Evolutionary conservation across 371 early-diverging fungal genomes (phyloP).

Genomic region (Mucor lusitanicus): DNA sequence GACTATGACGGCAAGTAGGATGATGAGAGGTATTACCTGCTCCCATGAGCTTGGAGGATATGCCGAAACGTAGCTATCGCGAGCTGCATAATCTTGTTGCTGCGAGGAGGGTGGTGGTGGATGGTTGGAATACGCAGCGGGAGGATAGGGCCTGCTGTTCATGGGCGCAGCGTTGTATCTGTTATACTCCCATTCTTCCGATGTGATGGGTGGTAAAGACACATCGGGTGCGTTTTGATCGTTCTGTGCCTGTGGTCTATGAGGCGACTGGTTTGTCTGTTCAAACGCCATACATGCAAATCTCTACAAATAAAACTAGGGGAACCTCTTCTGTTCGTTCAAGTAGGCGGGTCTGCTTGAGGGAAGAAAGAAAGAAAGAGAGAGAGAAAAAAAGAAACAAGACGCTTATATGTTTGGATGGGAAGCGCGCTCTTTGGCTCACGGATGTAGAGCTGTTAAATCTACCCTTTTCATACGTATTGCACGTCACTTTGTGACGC

Average conservation of each 20-base stretch:
- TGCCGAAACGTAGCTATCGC: neutral
- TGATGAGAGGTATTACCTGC: neutral
- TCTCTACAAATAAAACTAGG: neutral
- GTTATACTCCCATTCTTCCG: slow-evolving; percentile 25
- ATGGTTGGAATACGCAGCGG: neutral
- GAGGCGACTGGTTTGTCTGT: slow-evolving; percentile 31
- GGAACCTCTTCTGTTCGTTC: neutral
- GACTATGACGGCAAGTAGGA: neutral
- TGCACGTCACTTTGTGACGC: slow-evolving; percentile 34
- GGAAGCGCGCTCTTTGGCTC: neutral
- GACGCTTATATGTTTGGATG: neutral
- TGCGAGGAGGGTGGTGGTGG: neutral
- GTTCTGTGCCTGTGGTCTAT: slow-evolving; percentile 27
- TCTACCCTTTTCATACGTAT: neutral
- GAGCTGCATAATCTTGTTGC: slow-evolving; percentile 2
- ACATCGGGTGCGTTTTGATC: slow-evolving; percentile 8
- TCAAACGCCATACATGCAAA: slow-evolving; percentile 40
- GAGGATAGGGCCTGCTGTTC: slow-evolving; percentile 3
- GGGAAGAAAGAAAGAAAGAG: neutral
- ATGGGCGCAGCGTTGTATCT: slow-evolving; percentile 14
- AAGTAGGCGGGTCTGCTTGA: neutral
- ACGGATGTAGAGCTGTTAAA: neutral
- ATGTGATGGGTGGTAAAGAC: slow-evolving; percentile 7
- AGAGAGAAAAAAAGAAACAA: slow-evolving; percentile 3
- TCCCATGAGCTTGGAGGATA: slow-evolving; percentile 10